Percentiles rank a stretch among this genome's conserved stretches.
Conservation (phyloP, 179 eudicot genomes). For the Silene coronaria region DNA sequence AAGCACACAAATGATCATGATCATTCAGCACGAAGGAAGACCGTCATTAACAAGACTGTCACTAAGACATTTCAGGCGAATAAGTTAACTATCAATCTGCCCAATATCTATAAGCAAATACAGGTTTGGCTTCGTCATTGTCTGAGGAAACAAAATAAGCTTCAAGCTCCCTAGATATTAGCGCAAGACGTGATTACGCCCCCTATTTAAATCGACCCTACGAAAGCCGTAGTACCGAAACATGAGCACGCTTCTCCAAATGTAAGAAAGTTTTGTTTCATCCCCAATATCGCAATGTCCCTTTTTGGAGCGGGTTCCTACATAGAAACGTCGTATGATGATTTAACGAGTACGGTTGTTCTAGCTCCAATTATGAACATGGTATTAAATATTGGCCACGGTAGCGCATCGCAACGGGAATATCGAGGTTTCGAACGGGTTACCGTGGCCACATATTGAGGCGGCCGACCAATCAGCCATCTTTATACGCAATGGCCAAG, state of each 20-base stretch:
- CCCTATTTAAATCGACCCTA: slow-evolving; percentile 34
- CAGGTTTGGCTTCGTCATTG: slow-evolving; percentile 7
- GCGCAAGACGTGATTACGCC: slow-evolving; percentile 23
- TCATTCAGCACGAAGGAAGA: slow-evolving; percentile 14
- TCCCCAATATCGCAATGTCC: slow-evolving; percentile 35
- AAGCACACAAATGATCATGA: slow-evolving; percentile 2
- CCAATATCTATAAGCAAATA: slow-evolving; percentile 20
- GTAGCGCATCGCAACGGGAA: too few species aligned
- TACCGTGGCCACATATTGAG: background rate
- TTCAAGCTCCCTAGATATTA: slow-evolving; percentile 21
- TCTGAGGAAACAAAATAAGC: slow-evolving; percentile 13
- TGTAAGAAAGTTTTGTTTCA: slow-evolving; percentile 26
- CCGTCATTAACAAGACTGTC: slow-evolving; percentile 1
- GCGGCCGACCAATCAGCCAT: too few species aligned
- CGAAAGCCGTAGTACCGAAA: slow-evolving; percentile 19
- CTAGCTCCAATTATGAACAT: slow-evolving; percentile 18
- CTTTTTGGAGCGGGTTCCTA: slow-evolving; percentile 49
- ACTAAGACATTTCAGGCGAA: slow-evolving; percentile 8
- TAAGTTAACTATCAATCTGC: slow-evolving; percentile 18
- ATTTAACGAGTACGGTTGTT: slow-evolving; percentile 31
- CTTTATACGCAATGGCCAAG: too few species aligned
- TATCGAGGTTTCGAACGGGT: background rate
- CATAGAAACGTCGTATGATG: slow-evolving; percentile 44
- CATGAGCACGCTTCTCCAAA: slow-evolving; percentile 23
- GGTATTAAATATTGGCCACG: too few species aligned